These are phyloP conservation scores for Hypholoma fasciculare DNA, from an alignment of 768 basidiomycete genomes.

Conservation along the genomic window DNA sequence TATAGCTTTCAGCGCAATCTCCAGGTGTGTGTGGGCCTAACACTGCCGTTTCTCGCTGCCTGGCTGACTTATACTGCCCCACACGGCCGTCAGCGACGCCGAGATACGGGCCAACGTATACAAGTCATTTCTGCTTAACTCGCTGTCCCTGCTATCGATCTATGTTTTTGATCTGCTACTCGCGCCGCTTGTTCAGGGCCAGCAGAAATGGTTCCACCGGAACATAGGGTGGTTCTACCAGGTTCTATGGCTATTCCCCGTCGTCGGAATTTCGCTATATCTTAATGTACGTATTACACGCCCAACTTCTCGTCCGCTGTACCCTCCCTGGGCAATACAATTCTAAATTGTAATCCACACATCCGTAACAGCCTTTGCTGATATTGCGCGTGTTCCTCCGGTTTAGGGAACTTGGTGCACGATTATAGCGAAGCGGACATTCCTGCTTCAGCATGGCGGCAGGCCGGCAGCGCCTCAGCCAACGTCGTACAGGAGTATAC, in stretches of 20 bases:
- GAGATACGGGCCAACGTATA: constrained; percentile 74
- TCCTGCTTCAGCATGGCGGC: constrained; percentile 67
- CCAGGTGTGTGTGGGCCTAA: constrained; percentile 42
- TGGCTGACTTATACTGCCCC: background rate
- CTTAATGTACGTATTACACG: constrained; percentile 59
- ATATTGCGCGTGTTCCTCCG: background rate
- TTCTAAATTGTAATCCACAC: too few species aligned
- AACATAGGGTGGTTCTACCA: constrained; percentile 80
- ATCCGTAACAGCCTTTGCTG: too few species aligned
- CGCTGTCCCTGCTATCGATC: constrained; percentile 68
- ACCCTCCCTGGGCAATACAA: too few species aligned
- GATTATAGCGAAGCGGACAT: constrained; percentile 74
- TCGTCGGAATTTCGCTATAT: constrained; percentile 76
- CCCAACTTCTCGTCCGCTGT: background rate
- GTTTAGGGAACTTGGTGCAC: constrained; percentile 75
- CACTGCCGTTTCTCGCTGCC: background rate
- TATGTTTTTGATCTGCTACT: constrained; percentile 76
- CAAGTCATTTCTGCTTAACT: constrained; percentile 76
- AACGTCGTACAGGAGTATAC: constrained; percentile 65
- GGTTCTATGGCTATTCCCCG: constrained; percentile 76
- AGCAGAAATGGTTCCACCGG: constrained; percentile 65
- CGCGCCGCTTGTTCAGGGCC: constrained; percentile 62
- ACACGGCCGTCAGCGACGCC: constrained; percentile 50
- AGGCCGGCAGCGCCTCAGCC: constrained; percentile 53
- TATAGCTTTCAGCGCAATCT: constrained; percentile 54